phyloP scores from a whole-genome alignment of 2,329 filamentous ascomycete species.

The Helminthosporium solani region DNA sequence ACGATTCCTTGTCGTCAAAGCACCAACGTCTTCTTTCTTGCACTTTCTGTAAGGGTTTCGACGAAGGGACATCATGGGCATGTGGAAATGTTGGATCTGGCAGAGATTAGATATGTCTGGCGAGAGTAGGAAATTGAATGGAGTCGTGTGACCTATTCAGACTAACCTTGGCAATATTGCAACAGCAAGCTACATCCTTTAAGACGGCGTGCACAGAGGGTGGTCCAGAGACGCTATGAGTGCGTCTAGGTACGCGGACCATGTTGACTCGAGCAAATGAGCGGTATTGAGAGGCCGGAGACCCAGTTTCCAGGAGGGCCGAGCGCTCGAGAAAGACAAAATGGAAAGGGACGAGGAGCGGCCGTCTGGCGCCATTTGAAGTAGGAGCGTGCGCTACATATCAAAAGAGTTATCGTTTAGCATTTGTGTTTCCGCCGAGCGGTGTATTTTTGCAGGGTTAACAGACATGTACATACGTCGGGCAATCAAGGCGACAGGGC shows the following conservation, averaged over 20 bases:
- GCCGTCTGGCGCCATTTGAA: conserved; percentile 11
- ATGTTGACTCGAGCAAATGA: conserved; percentile 15
- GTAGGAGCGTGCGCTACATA: neutral
- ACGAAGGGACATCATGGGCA: conserved; percentile 28
- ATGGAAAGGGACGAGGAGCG: conserved; percentile 10
- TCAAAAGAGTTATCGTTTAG: neutral
- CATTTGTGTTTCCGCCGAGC: conserved; percentile 3
- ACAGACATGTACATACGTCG: neutral
- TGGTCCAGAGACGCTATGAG: conserved; percentile 23
- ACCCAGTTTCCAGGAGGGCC: conserved; percentile 14
- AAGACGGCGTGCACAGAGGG: conserved; percentile 22
- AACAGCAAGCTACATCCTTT: conserved; percentile 29
- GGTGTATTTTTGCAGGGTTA: conserved; percentile 4
- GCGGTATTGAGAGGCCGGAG: conserved; percentile 12
- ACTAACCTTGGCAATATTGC: conserved; percentile 26
- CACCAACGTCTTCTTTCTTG: conserved; percentile 20
- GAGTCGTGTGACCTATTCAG: conserved; percentile 16
- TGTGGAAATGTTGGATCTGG: conserved; percentile 27
- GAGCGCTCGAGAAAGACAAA: conserved; percentile 12
- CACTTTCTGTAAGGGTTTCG: conserved; percentile 28
- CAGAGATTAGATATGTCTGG: conserved; percentile 12
- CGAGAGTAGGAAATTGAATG: conserved; percentile 12
- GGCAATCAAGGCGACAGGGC: conserved; percentile 6
- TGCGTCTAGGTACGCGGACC: conserved; percentile 25
- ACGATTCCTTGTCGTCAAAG: neutral